Evolutionary conservation across 2,329 filamentous ascomycete genomes (phyloP).

Genomic region (Teratosphaeriaceae sp.): DNA sequence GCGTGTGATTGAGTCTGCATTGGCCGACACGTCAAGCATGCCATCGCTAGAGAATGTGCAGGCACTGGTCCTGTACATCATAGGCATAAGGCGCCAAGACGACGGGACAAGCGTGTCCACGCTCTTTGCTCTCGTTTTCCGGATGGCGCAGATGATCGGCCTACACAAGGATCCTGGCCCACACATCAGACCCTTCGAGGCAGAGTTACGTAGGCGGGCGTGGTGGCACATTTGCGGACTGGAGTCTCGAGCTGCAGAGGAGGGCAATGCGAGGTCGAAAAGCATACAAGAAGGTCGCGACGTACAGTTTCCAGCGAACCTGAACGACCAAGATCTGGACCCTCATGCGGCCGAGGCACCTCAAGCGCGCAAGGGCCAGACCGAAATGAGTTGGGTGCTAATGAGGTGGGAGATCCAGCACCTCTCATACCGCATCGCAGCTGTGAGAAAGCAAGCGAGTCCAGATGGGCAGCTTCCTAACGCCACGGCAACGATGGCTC

Average conservation of each 20-base stretch:
- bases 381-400: conserved; percentile 19
- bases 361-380: conserved; percentile 14
- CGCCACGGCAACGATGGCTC: conserved; percentile 1
- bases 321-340: conserved; percentile 23
- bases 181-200: conserved; percentile 10
- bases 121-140: conserved; percentile 13
- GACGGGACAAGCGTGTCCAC: conserved; percentile 4
- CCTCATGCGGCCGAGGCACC: conserved; percentile 14
- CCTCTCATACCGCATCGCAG: neutral
- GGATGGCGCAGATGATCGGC: conserved; percentile 14
- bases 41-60: conserved; percentile 8
- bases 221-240: conserved; percentile 22
- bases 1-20: conserved; percentile 3
- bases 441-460: neutral
- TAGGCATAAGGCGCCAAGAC: conserved; percentile 9
- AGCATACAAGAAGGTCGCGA: conserved; percentile 17
- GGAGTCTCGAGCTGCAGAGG: conserved; percentile 22
- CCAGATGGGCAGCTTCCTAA: neutral
- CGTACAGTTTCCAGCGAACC: conserved; percentile 17
- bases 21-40: conserved; percentile 8
- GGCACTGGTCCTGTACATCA: conserved; percentile 12
- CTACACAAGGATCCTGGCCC: conserved; percentile 12
- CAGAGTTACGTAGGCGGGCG: conserved; percentile 15
- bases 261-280: conserved; percentile 13
- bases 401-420: conserved; percentile 17